Evolutionary conservation across 192 early-diverging fungal genomes (phyloP).

Genomic region (Chytriomyces hyalinus): DNA sequence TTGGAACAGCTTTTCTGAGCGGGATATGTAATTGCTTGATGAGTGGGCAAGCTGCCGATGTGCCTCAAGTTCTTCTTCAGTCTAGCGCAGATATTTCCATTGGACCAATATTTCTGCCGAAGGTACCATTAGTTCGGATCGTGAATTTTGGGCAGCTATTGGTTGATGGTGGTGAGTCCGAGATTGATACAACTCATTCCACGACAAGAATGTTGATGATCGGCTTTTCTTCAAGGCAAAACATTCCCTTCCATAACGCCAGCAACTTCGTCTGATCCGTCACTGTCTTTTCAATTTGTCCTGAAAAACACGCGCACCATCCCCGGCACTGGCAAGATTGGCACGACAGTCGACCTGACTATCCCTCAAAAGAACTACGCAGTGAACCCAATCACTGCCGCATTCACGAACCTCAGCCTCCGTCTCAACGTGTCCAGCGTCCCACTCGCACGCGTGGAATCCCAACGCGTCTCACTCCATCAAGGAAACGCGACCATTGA

Average conservation of each 20-base stretch:
- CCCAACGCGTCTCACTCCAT: neutral
- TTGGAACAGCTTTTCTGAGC: neutral
- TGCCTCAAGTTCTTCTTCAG: neutral
- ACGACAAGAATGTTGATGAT: neutral
- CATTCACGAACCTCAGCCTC: neutral
- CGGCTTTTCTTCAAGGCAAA: neutral
- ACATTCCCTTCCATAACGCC: constrained; percentile 1
- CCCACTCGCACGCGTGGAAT: neutral
- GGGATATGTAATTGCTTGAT: constrained; percentile 4
- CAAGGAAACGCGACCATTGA: neutral
- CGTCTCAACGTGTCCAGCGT: constrained; percentile 1
- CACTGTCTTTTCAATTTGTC: neutral
- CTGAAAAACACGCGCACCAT: neutral
- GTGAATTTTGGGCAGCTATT: constrained; percentile 7
- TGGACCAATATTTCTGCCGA: neutral
- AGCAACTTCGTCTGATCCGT: neutral
- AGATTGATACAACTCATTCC: neutral
- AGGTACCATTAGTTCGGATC: neutral
- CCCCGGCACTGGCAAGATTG: neutral
- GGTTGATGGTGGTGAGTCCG: neutral
- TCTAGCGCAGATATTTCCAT: neutral
- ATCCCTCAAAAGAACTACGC: neutral
- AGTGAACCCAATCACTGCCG: neutral
- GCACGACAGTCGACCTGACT: neutral
- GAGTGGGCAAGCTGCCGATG: constrained; percentile 5